Percentiles rank a stretch among this genome's conserved stretches.
phyloP scores from a whole-genome alignment of 1,284 basidiomycete species.

The Puccinia coronata region DNA sequence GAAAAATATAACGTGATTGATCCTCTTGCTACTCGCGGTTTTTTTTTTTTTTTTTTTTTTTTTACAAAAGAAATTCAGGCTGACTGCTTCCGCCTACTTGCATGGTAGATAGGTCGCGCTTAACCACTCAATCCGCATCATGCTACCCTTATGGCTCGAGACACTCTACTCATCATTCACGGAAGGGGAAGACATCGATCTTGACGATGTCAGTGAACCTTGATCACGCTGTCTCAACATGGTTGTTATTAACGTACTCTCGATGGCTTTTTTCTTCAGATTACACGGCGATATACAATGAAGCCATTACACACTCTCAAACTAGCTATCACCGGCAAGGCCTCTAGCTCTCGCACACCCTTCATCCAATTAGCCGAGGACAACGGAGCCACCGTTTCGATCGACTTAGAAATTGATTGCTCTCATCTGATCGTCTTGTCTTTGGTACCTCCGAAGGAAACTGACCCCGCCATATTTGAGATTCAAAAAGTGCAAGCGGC shows the following conservation, averaged over 20 bases:
- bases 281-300: constrained; percentile 37
- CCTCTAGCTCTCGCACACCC: constrained; percentile 22
- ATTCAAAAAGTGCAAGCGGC: constrained; percentile 46
- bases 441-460: constrained; percentile 9
- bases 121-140: constrained; percentile 24
- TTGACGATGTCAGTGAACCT: constrained; percentile 31
- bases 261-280: constrained; percentile 32
- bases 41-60: too few species aligned
- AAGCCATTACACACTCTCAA: constrained; percentile 44
- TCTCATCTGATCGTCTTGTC: constrained; percentile 48
- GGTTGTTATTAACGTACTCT: background rate
- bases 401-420: constrained; percentile 38
- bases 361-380: constrained; percentile 47
- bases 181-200: constrained; percentile 41
- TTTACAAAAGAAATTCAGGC: background rate
- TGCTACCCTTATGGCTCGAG: constrained; percentile 48
- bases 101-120: constrained; percentile 37
- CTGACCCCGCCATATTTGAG: constrained; percentile 35
- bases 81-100: constrained; percentile 8
- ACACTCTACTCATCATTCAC: constrained; percentile 47
- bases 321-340: constrained; percentile 37
- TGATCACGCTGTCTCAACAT: background rate
- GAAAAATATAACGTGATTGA: constrained; percentile 42
- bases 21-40: background rate
- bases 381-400: constrained; percentile 35